phyloP scores from a whole-genome alignment of 2,329 filamentous ascomycete genomes.

The Meredithiella fracta region DNA sequence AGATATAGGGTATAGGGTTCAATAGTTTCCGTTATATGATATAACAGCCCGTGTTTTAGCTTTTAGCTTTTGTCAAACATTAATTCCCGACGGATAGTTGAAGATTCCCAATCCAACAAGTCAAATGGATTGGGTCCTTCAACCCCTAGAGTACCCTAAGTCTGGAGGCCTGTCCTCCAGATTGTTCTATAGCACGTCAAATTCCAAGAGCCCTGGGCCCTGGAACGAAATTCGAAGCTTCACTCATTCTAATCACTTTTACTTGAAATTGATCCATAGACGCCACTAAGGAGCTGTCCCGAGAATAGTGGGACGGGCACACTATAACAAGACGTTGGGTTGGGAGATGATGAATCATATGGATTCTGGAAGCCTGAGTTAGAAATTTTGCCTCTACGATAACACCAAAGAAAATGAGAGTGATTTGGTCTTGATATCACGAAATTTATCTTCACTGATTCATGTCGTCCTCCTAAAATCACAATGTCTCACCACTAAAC shows the following conservation, averaged over 20 bases:
- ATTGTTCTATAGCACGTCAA: not conserved
- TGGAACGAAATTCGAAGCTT: not conserved
- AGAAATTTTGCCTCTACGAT: not conserved
- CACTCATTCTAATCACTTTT: not conserved
- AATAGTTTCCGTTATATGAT: not conserved
- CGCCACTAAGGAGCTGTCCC: not conserved
- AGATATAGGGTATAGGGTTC: not conserved
- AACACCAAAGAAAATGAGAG: not conserved
- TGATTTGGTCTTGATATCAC: not conserved
- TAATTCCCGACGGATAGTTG: not conserved
- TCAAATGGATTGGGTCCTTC: too few relatives aligned
- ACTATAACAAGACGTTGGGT: not conserved
- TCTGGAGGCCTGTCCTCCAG: not conserved
- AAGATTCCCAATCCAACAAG: too few relatives aligned
- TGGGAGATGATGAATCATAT: not conserved
- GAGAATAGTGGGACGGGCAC: not conserved
- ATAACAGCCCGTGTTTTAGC: not conserved
- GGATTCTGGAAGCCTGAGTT: not conserved
- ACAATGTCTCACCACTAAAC: too few relatives aligned
- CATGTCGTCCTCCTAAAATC: too few relatives aligned
- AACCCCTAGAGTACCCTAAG: not conserved
- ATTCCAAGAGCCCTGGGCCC: not conserved
- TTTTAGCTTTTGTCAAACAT: not conserved
- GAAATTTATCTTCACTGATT: too few relatives aligned
- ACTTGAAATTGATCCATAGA: not conserved